Conservation (phyloP, 306 rosid species). For the Cucurbita argyrosperma region DNA sequence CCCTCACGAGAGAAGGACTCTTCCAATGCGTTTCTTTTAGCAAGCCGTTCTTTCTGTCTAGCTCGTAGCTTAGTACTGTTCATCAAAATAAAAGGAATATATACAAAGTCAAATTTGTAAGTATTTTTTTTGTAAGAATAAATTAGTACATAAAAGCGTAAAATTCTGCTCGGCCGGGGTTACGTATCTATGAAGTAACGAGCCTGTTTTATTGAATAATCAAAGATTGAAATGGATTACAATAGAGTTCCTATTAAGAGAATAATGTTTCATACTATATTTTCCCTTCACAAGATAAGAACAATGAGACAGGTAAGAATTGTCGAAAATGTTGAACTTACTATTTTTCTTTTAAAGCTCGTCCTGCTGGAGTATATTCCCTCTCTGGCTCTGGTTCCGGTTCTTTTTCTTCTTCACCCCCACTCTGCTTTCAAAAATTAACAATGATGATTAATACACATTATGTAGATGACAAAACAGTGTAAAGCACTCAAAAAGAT, state of each 20-base stretch:
- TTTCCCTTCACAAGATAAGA: not conserved
- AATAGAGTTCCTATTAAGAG: no score
- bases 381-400: constrained; percentile 89
- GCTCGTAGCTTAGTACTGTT: constrained; percentile 87
- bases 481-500: not conserved
- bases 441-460: not conserved
- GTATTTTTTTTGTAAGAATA: no score
- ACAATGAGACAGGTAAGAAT: not conserved
- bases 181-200: no score
- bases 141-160: no score
- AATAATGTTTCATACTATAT: not conserved
- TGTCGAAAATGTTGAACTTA: constrained; percentile 27
- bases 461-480: not conserved
- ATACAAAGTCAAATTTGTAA: not conserved
- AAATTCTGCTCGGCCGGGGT: no score
- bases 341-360: constrained; percentile 77
- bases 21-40: constrained; percentile 40
- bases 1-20: constrained; percentile 35
- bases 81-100: constrained; percentile 14
- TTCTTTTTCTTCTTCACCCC: constrained; percentile 60
- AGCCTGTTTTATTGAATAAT: no score
- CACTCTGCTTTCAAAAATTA: constrained; percentile 45
- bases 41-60: constrained; percentile 75
- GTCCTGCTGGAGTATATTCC: constrained; percentile 95
- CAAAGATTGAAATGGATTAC: no score